Base-by-base conservation (phyloP, 495 filamentous ascomycete genomes). In the Friedmanniomyces endolithicus region DNA sequence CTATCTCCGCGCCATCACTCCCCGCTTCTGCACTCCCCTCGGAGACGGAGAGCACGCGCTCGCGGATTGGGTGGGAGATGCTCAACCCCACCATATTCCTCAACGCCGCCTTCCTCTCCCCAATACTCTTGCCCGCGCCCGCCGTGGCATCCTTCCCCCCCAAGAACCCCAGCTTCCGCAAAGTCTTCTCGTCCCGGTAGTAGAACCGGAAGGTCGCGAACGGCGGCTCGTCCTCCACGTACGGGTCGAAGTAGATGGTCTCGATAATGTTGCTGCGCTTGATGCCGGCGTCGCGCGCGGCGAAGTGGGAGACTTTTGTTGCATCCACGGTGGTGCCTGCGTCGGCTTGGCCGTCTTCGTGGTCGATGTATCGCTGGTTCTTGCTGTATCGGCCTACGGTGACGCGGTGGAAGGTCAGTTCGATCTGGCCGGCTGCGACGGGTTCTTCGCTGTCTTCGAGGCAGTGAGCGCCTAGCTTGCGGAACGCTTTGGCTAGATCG, bases 361-460 rank as follows among this genome's bases (percentile, higher is more conserved):
- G 40, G 52, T 3, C 52, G 24, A 6, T 14, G 17, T n/a, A 14
- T 2, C 16, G 3, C 6, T 16, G 14, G 17, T 41, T 14, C 37
- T 41, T 14, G 14, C 16, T 41, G 14, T 6, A 6, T 14, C 2
- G 12, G n/a, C 53, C 59, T 9, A 69, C 20, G 12, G n/a, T 55
- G 11, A 68, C 50, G 16, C 66, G 52, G 23, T 52, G 22, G 16
- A 68, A 20, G n/a, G 57, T 57, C 16, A 69, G 47, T 8, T 59
- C 43, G 19, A 69, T 69, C 47, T 68, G 65, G 19, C 66, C 66
- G 4, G 60, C 45, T 33, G 41, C 17, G 2, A 33, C 46, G 8
- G 50, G 51, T 47, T 59, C 54, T 52, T 59, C 58, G 11, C 31
- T 22, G 20, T 50, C 41, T 12, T 44, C 50, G 11, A 67, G n/a